Evolutionary conservation across 2,329 filamentous ascomycete genomes (phyloP), one percentile per base, ranked within the genome.

Genomic region (Mycosphaerelloides madeirae): DNA sequence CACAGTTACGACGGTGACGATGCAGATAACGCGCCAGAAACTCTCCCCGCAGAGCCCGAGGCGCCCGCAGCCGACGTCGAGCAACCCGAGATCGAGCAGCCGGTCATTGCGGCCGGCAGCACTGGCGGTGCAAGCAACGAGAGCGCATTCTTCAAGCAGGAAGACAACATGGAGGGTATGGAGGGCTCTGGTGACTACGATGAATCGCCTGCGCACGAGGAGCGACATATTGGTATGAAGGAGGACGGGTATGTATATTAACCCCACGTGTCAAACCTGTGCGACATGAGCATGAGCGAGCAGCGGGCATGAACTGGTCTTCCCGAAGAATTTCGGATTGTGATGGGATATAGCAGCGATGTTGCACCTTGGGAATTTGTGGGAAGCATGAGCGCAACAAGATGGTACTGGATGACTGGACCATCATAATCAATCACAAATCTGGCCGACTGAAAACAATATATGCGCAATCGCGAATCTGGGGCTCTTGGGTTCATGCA

Each of bases 181-280:
- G 47, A 54, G 14, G 53, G 57, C 29, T 58, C 63, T 43, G 54
- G 59, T 18, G 37, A 38, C 14, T 44, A 41, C 25, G 49, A 41
- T 6, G 61, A 60, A 29, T 62, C n/a, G 38, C 57, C 51, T 34
- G 56, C 57, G 9, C 56, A 50, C 38, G 66, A 73, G 43, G 70
- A 72, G 48, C 68, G 68, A 28, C 68, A 69, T 48, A 81, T 85
- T 50, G 84, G 83, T 49, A 86, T 90, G 45, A 94, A 94, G 69
- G 87, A 94, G 79, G 87, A 94, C 65, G 87, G 87, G 87, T 94
- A 83, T 90, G 87, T 66, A 46, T 34, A 40, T 6, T 34, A 29
- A 19, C 9, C n/a, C n/a, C 19, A 15, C 15, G 6, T 18, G 19
- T 32, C 13, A 14, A 15, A 33, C 28, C 18, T 39, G 15, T 38